Evolutionary conservation across 805 yeast species (phyloP), one percentile per base, ranked within the genome.

Genomic region (Hanseniaspora hatyaiensis): DNA sequence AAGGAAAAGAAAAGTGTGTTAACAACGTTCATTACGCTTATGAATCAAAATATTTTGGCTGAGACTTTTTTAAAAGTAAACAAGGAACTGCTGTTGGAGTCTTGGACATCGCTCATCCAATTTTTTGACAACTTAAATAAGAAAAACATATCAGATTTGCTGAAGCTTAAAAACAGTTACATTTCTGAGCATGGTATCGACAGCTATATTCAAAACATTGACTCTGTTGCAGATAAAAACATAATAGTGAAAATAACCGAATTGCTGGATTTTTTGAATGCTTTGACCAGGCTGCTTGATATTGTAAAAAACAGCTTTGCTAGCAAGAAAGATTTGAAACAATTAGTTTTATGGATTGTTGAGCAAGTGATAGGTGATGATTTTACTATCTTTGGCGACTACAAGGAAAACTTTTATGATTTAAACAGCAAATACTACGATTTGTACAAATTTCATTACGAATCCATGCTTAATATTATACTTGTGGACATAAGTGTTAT

Each of bases 351-450:
- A 19, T 45, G 49, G 49, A 15, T 45, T n/a, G 12, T 45, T 15
- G 49, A 30, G 8, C 33, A 37, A 16, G 28, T 45, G 6, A 45
- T 45, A 13, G 49, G 49, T 3, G 42, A 36, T 8, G 49, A 45
- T 15, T 29, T n/a, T 5, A 12, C 26, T 6, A n/a, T 45, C 8
- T 37, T 29, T 36, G 29, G 34, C 8, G 42, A 45, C 12, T 16
- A 30, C 20, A 22, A 30, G n/a, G 38, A 37, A 36, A 45, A 36
- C 20, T 45, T 45, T 20, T 45, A 30, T 24, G 49, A 45, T 24
- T 22, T 45, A 23, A 37, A 40, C 9, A 19, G 29, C 16, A 40
- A 34, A 6, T 15, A 20, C 26, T 18, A 41, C 4, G 42, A 45
- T 22, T 22, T 33, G 5, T 45, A 30, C 23, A 45, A 33, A 31